Evolutionary conservation across 75 land plant genomes (phyloP).

Genomic region (Picea sitchensis): DNA sequence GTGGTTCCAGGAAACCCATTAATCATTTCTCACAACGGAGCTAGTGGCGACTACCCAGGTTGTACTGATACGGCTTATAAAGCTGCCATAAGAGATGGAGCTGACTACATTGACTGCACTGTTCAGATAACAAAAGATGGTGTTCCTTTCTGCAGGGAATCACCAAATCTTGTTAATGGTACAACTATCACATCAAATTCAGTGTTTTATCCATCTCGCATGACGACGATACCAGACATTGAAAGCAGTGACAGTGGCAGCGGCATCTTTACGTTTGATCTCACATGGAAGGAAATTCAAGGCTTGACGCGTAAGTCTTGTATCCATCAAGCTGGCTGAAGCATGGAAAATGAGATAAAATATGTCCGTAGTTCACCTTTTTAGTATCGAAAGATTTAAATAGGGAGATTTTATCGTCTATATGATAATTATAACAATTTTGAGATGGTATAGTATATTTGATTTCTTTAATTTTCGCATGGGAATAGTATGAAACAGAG

Average conservation of each 20-base stretch:
- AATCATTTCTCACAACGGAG: slow-evolving; percentile 82
- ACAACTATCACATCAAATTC: slow-evolving; percentile 40
- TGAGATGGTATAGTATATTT: too few relatives aligned
- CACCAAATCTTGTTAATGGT: slow-evolving; percentile 37
- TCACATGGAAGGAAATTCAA: slow-evolving; percentile 82
- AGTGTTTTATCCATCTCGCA: slow-evolving; percentile 14
- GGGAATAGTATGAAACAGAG: too few relatives aligned
- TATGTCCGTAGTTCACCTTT: not conserved
- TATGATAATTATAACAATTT: too few relatives aligned
- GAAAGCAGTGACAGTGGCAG: not conserved
- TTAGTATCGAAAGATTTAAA: not conserved
- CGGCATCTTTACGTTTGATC: slow-evolving; percentile 81
- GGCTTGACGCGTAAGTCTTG: slow-evolving; percentile 62
- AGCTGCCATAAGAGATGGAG: slow-evolving; percentile 69
- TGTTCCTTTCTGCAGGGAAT: slow-evolving; percentile 59
- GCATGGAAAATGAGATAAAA: not conserved
- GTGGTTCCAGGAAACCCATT: slow-evolving; percentile 29
- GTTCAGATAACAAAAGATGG: slow-evolving; percentile 92
- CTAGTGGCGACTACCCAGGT: slow-evolving; percentile 77
- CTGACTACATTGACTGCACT: slow-evolving; percentile 86
- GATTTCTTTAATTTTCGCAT: too few relatives aligned
- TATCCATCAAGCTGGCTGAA: slow-evolving; percentile 3
- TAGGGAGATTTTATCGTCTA: too few relatives aligned
- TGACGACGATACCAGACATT: slow-evolving; percentile 38
- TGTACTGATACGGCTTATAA: slow-evolving; percentile 67